These are phyloP conservation scores for Gonapodya sp. DNA, from an alignment of 192 early-diverging fungal species.

Conservation along the genomic window DNA sequence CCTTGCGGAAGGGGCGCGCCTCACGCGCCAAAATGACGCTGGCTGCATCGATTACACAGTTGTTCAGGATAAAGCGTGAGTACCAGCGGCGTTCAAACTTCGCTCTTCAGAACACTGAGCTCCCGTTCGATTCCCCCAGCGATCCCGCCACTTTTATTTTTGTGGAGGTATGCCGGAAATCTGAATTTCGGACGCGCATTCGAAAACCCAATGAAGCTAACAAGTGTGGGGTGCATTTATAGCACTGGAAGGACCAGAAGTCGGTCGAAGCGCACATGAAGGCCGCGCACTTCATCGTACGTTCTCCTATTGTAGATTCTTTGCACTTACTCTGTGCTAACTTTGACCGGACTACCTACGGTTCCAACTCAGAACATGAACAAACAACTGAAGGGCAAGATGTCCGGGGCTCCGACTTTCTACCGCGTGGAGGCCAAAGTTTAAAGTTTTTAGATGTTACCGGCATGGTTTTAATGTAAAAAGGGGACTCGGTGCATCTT, in stretches of 20 bases:
- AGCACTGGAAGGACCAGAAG: conserved; percentile 3
- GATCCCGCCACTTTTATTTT: background rate
- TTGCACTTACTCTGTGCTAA: background rate
- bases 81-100: background rate
- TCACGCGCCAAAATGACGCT: background rate
- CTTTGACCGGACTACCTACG: background rate
- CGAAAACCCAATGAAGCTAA: background rate
- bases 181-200: background rate
- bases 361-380: background rate
- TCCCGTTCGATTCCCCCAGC: background rate
- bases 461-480: no score
- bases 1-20: background rate
- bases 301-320: background rate
- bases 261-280: background rate
- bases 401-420: background rate
- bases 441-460: no score
- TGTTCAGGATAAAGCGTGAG: background rate
- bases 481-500: no score
- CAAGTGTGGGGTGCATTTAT: no score
- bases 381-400: background rate
- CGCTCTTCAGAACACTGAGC: background rate
- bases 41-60: background rate
- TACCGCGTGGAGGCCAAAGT: background rate
- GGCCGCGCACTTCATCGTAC: background rate
- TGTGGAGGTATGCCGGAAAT: background rate